phyloP scores from a whole-genome alignment of 2,329 filamentous ascomycete species.

The Drechslerella coelobrocha region DNA sequence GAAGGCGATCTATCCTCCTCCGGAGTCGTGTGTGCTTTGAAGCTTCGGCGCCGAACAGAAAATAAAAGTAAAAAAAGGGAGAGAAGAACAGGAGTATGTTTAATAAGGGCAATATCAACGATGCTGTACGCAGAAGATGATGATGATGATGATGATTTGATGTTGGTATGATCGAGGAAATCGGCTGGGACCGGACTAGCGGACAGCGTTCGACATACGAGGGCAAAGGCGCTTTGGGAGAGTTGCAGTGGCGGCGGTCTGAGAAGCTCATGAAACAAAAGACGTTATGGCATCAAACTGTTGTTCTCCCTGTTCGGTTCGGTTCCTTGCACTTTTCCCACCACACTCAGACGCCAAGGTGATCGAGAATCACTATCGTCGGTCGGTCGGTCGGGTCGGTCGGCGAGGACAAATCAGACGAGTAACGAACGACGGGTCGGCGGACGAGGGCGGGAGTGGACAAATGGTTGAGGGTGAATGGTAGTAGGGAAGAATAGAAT shows the following conservation, averaged over 20 bases:
- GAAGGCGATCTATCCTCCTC: not conserved
- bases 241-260: constrained; percentile 17
- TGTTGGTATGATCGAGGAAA: not conserved
- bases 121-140: not conserved
- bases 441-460: constrained; percentile 61
- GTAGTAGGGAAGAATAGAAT: constrained; percentile 56
- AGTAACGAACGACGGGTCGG: constrained; percentile 64
- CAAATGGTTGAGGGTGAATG: too few relatives aligned
- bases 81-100: not conserved
- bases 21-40: constrained; percentile 9
- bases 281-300: constrained; percentile 41
- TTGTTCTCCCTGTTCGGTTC: constrained; percentile 7
- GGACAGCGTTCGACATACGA: not conserved
- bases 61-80: constrained; percentile 5
- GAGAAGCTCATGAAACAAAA: constrained; percentile 44
- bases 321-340: constrained; percentile 1
- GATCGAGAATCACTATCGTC: not conserved
- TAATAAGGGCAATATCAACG: not conserved
- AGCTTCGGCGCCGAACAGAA: constrained; percentile 10
- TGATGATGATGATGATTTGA: not conserved
- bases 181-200: not conserved
- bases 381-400: constrained; percentile 13
- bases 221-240: not conserved
- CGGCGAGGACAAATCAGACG: not conserved
- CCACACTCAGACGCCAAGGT: constrained; percentile 1